Conservation (phyloP, 495 filamentous ascomycete species). For the Elaphomyces granulatus region DNA sequence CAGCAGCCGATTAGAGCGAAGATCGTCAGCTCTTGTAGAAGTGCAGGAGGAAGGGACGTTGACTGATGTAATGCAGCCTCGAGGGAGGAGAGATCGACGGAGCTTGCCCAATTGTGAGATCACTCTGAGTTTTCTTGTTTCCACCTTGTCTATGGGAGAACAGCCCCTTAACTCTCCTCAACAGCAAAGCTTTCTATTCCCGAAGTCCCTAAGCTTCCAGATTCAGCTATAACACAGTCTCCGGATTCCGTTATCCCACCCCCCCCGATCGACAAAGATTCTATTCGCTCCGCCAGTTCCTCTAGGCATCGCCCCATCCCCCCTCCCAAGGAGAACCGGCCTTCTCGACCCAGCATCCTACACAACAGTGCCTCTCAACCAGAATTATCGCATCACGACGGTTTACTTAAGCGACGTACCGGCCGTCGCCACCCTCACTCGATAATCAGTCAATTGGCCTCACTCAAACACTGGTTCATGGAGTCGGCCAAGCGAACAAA, state of each 20-base stretch:
- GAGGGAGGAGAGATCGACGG: conserved; percentile 42
- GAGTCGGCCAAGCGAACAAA: conserved; percentile 61
- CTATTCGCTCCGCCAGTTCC: conserved; percentile 53
- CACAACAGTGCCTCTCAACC: conserved; percentile 64
- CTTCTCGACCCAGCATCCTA: conserved; percentile 61
- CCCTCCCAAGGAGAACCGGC: conserved; percentile 69
- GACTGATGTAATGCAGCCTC: conserved; percentile 21
- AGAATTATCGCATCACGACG: conserved; percentile 42
- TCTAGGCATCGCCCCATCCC: conserved; percentile 58
- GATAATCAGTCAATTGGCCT: conserved; percentile 63
- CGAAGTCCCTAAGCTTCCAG: conserved; percentile 62
- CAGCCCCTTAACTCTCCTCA: background rate
- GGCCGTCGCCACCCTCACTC: conserved; percentile 50
- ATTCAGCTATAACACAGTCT: conserved; percentile 30
- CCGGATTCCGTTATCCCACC: conserved; percentile 38
- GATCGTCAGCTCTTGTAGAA: conserved; percentile 58
- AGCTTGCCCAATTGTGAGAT: conserved; percentile 29
- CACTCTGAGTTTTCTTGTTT: background rate
- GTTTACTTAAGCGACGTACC: conserved; percentile 38
- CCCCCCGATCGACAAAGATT: conserved; percentile 64
- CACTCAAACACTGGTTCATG: conserved; percentile 79
- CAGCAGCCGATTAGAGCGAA: conserved; percentile 65
- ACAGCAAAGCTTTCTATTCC: conserved; percentile 35
- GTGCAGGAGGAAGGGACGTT: conserved; percentile 56
- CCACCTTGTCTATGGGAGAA: background rate